Conservation (phyloP, 2,329 filamentous ascomycete species). For the Pyrenochaeta sp. region DNA sequence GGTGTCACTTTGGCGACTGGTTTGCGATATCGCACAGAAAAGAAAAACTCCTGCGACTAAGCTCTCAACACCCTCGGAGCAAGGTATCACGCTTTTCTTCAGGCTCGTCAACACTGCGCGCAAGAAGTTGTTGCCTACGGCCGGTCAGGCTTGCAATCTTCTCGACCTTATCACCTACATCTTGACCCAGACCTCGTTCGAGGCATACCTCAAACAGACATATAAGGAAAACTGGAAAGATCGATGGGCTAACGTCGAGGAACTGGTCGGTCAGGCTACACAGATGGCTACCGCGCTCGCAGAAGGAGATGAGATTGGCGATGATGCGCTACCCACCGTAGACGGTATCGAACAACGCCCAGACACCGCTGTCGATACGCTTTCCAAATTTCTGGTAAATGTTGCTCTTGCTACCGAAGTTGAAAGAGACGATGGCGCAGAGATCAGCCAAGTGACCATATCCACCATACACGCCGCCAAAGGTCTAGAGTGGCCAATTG, state of each 20-base stretch:
- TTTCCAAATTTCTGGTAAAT: conserved; percentile 87
- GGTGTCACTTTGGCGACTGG: conserved; percentile 77
- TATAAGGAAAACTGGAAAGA: conserved; percentile 72
- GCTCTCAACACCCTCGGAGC: conserved; percentile 63
- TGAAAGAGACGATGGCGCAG: conserved; percentile 67
- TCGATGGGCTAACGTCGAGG: conserved; percentile 87
- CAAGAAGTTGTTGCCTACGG: conserved; percentile 61
- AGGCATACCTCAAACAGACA: conserved; percentile 75
- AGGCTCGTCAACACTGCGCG: conserved; percentile 66
- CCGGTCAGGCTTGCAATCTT: conserved; percentile 49
- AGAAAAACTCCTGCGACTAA: conserved; percentile 61
- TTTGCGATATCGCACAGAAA: conserved; percentile 67
- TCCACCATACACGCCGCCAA: conserved; percentile 97
- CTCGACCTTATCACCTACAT: conserved; percentile 64
- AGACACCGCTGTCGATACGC: conserved; percentile 65
- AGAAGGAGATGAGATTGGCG: conserved; percentile 50
- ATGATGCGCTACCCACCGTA: conserved; percentile 68
- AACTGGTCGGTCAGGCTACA: conserved; percentile 80
- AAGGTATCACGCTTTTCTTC: conserved; percentile 66
- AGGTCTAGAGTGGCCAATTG: conserved; percentile 93
- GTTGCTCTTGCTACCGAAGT: conserved; percentile 78
- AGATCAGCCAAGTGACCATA: conserved; percentile 77
- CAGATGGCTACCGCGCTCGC: conserved; percentile 68
- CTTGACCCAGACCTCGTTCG: conserved; percentile 72
- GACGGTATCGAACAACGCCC: conserved; percentile 73